Conservation (phyloP, 2,329 filamentous ascomycete species). For the Penicillium sp. region DNA sequence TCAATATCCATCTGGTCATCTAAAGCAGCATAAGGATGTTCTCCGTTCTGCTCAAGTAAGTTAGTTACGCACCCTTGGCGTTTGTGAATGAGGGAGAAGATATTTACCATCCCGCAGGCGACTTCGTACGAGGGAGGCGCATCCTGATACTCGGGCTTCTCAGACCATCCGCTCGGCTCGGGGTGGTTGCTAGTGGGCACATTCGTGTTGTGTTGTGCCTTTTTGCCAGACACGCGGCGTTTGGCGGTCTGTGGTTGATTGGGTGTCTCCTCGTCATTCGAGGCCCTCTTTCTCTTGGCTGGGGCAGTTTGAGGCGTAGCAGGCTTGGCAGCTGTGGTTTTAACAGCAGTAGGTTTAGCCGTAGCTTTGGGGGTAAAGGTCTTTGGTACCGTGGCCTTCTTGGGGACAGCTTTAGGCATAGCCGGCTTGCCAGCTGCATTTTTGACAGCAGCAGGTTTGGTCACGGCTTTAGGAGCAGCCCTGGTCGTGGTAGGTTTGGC, state of each 20-base stretch:
- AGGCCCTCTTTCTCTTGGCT: background rate
- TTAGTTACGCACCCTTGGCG: background rate
- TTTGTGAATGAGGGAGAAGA: background rate
- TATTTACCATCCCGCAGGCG: background rate
- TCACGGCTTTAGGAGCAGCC: background rate
- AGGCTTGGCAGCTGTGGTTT: no score
- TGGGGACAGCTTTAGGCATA: no score
- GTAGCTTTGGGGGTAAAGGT: no score
- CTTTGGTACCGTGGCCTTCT: no score
- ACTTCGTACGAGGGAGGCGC: conserved; percentile 2
- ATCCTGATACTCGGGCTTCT: background rate
- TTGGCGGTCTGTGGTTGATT: background rate
- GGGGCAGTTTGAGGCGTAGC: no score
- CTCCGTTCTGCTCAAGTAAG: background rate
- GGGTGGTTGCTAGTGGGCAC: no score
- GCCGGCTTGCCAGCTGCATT: no score
- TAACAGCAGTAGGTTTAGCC: background rate
- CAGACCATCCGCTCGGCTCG: background rate
- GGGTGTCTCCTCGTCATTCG: background rate
- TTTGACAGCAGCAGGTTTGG: background rate
- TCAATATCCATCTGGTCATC: background rate
- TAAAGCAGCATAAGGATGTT: background rate
- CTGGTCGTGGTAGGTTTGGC: background rate
- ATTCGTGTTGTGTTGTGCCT: background rate
- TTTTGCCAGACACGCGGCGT: background rate